These are phyloP conservation scores for Vinca major DNA, from an alignment of 305 asterid species.

Conservation along the genomic window DNA sequence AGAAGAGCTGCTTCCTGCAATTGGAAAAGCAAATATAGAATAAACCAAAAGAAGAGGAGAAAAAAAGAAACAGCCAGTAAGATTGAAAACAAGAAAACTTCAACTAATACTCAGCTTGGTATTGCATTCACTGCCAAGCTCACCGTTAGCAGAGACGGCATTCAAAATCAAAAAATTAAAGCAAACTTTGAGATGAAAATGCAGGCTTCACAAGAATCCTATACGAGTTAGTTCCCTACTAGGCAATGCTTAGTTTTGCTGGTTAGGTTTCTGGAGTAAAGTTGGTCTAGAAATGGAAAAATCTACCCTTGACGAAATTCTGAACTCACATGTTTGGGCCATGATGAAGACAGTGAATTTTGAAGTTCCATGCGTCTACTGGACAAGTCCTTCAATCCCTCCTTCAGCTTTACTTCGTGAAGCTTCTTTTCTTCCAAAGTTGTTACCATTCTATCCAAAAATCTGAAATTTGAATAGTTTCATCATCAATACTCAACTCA, in stretches of 20 bases:
- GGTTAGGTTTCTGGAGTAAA: too few species aligned
- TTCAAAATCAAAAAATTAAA: too few species aligned
- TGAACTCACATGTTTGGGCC: slow-evolving; percentile 91
- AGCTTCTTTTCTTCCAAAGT: slow-evolving; percentile 92
- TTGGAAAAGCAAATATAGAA: slow-evolving; percentile 3
- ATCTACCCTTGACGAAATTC: background rate
- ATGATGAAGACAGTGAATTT: slow-evolving; percentile 76
- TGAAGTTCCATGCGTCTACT: slow-evolving; percentile 80
- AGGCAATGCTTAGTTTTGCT: too few species aligned
- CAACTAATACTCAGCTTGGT: too few species aligned
- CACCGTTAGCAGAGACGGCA: too few species aligned
- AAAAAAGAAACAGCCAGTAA: background rate
- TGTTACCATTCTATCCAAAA: slow-evolving; percentile 76
- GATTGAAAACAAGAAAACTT: background rate
- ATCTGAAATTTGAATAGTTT: slow-evolving; percentile 41
- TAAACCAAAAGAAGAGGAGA: background rate
- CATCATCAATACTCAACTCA: slow-evolving; percentile 11
- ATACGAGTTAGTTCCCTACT: background rate
- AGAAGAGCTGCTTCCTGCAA: slow-evolving; percentile 79
- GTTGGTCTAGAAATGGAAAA: background rate
- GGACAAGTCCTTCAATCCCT: slow-evolving; percentile 66
- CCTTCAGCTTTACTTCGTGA: slow-evolving; percentile 74
- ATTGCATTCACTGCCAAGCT: too few species aligned
- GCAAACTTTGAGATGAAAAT: background rate
- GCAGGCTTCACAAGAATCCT: background rate